Evolutionary conservation across 257 asterid species (phyloP), one percentile per base, ranked within the genome.

Genomic region (Eustoma russellianum): DNA sequence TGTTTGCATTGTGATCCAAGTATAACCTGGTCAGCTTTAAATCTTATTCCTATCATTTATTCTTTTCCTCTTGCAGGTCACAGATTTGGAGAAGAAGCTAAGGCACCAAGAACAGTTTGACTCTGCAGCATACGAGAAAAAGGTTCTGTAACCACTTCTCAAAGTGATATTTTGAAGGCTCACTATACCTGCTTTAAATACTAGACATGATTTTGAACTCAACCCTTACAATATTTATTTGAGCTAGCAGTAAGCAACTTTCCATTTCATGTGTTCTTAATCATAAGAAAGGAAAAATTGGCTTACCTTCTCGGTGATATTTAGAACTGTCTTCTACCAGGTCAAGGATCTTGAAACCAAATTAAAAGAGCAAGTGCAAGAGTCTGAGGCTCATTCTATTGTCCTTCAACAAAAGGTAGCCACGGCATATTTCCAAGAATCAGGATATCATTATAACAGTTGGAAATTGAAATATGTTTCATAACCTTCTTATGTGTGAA

Each of bases 71-170:
- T 43, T 75, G 68, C 69, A 91, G 98, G 79, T 84, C 18, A 52
- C 58, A 56, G 90, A 87, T 52, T 78, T 87, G 24, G 94, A 87
- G 83, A 80, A 77, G 73, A 82, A 80, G 74, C 79, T 84, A 51
- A 80, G 80, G 52, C 85, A 77, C 35, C 73, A 70, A 63, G 80
- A 72, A 35, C 84, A 79, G 51, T 60, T 52, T 33, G 83, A 79
- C 57, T 71, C 77, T 40, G 75, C 74, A 48, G 52, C 75, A 28
- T 67, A 79, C 74, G 84, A 75, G 66, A 71, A 80, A 67, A 87
- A 83, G 98, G 98, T 86, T 53, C 52, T 16, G 19, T 54, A 6
- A 56, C 15, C 7, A 19, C 18, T 16, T 52, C 7, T 46, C 5
- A 53, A 47, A 33, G 33, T 17, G 10, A 16, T 46, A 19, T 10